These are phyloP conservation scores for Colletotrichum cuscutae DNA, from an alignment of 2,329 filamentous ascomycete genomes.

Conservation along the genomic window DNA sequence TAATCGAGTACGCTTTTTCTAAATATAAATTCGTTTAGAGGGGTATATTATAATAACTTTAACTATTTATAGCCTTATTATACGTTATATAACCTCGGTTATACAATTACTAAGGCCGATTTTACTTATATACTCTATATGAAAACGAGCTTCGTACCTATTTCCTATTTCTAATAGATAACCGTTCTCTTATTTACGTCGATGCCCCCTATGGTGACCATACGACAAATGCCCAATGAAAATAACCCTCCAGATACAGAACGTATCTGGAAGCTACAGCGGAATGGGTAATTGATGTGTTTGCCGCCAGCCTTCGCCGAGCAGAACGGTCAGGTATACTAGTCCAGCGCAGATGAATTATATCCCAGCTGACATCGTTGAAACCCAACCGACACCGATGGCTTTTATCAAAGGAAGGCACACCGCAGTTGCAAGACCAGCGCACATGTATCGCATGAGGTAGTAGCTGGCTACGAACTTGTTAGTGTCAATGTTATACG, in stretches of 20 bases:
- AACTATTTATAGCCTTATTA: too few relatives aligned
- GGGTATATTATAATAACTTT: too few relatives aligned
- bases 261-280: neutral
- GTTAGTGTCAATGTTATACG: too few relatives aligned
- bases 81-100: too few relatives aligned
- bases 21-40: too few relatives aligned
- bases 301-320: conserved; percentile 1
- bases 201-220: too few relatives aligned
- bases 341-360: conserved; percentile 1
- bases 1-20: too few relatives aligned
- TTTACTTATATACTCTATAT: too few relatives aligned
- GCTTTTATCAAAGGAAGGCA: conserved; percentile 77
- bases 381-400: conserved; percentile 86
- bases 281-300: neutral
- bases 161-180: too few relatives aligned
- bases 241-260: neutral
- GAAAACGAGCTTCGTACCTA: too few relatives aligned
- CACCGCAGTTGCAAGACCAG: conserved; percentile 74
- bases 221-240: neutral
- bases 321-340: neutral
- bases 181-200: too few relatives aligned
- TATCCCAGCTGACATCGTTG: conserved; percentile 63
- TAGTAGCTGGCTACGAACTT: conserved; percentile 79
- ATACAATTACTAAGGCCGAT: too few relatives aligned
- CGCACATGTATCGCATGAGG: conserved; percentile 80